Conservation (phyloP, 768 basidiomycete species). For the Podaxis sp. region DNA sequence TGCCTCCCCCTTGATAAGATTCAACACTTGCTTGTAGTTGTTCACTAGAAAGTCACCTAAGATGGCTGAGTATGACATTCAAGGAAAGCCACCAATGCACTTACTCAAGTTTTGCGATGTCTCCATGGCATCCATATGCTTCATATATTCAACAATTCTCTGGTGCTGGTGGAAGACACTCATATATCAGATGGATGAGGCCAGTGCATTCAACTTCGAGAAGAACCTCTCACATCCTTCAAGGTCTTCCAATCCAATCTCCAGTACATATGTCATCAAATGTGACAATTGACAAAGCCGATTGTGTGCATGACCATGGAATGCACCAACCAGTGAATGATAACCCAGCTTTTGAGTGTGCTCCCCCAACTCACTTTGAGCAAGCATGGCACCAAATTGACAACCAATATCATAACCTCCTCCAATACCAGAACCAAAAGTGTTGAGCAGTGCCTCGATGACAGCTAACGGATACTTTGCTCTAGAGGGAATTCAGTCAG, state of each 20-base stretch:
- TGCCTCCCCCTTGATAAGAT: neutral
- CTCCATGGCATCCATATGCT: no score
- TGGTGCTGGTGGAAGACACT: no score
- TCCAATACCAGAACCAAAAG: constrained; percentile 19
- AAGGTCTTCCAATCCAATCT: constrained; percentile 22
- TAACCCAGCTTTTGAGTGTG: neutral
- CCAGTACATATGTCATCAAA: constrained; percentile 21
- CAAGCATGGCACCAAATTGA: constrained; percentile 23
- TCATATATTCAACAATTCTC: no score
- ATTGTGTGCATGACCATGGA: constrained; percentile 12
- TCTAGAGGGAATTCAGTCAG: no score
- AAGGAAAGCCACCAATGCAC: no score
- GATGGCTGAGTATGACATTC: no score
- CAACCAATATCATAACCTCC: constrained; percentile 32
- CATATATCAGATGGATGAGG: no score
- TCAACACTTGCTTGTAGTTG: neutral
- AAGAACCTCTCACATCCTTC: constrained; percentile 23
- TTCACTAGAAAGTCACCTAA: neutral
- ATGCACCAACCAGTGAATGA: no score
- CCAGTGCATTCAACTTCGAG: constrained; percentile 2
- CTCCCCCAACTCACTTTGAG: constrained; percentile 12
- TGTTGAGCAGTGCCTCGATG: constrained; percentile 20
- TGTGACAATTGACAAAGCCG: constrained; percentile 22
- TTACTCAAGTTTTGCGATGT: no score
- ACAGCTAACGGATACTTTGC: constrained; percentile 29